A percentile compares a stretch with the other conserved stretches of the same genome.
phyloP scores from a whole-genome alignment of 495 filamentous ascomycete genomes.

The Neohortaea acidophila region DNA sequence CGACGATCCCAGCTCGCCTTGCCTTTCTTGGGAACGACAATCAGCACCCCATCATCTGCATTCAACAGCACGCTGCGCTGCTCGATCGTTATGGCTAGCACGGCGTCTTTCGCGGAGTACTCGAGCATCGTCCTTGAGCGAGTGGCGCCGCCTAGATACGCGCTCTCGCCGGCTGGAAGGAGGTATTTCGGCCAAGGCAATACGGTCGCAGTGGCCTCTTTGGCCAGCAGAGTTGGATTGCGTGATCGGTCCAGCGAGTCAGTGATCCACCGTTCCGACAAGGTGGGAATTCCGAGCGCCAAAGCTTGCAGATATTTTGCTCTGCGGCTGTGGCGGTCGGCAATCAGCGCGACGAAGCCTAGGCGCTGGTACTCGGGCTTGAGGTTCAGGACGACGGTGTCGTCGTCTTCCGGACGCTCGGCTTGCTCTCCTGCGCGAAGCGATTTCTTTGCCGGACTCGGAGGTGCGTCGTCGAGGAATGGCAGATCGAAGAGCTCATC shows the following conservation, averaged over 20 bases:
- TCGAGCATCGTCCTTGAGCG: constrained; percentile 52
- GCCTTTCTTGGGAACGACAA: constrained; percentile 57
- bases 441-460: constrained; percentile 20
- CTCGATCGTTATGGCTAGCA: constrained; percentile 8
- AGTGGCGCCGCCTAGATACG: constrained; percentile 59
- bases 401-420: constrained; percentile 8
- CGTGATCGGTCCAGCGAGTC: constrained; percentile 41
- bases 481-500: constrained; percentile 60
- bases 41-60: constrained; percentile 47
- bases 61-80: constrained; percentile 40
- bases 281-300: constrained; percentile 73
- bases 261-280: constrained; percentile 65
- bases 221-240: background rate
- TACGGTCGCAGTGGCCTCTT: constrained; percentile 32
- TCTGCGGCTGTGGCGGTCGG: constrained; percentile 73
- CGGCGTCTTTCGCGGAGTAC: constrained; percentile 36
- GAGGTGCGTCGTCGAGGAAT: constrained; percentile 13
- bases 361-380: constrained; percentile 35
- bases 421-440: constrained; percentile 20
- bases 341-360: constrained; percentile 73
- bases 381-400: constrained; percentile 28
- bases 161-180: constrained; percentile 68
- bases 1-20: constrained; percentile 43
- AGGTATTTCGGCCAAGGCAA: constrained; percentile 71
- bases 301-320: constrained; percentile 93